Percentiles rank a stretch among this genome's conserved stretches.
These are phyloP conservation scores for Blastobotrys attinorum DNA, from an alignment of 805 yeast species.

Conservation along the genomic window DNA sequence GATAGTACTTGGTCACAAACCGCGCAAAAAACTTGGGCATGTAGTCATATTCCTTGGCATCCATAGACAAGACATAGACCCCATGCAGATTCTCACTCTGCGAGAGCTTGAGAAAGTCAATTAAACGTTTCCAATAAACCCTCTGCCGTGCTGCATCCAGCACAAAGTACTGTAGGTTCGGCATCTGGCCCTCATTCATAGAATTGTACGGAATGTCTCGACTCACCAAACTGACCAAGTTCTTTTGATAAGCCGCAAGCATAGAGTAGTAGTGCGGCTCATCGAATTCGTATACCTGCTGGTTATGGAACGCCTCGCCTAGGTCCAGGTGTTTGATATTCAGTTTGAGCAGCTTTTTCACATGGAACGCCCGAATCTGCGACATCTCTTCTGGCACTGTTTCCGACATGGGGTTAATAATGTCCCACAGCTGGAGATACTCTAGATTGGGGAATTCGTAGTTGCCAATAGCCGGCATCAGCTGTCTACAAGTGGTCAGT, in stretches of 20 bases:
- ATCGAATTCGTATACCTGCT: not conserved
- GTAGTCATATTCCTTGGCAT: not conserved
- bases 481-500: not conserved
- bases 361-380: not conserved
- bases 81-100: not conserved
- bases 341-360: not conserved
- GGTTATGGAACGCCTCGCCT: not conserved
- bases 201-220: not conserved
- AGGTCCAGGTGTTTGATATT: not conserved
- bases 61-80: not conserved
- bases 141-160: not conserved
- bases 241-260: not conserved
- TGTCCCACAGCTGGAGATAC: not conserved
- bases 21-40: not conserved
- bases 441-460: not conserved
- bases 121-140: not conserved
- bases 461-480: not conserved
- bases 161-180: not conserved
- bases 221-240: not conserved
- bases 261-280: not conserved
- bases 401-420: not conserved
- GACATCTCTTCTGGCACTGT: not conserved
- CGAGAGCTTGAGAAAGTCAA: not conserved
- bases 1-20: not conserved
- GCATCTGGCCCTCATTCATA: not conserved